A percentile compares a stretch with the other conserved stretches of the same genome.
Evolutionary conservation across 345 rosid genomes (phyloP).

Genomic region (Dimocarpus longan): DNA sequence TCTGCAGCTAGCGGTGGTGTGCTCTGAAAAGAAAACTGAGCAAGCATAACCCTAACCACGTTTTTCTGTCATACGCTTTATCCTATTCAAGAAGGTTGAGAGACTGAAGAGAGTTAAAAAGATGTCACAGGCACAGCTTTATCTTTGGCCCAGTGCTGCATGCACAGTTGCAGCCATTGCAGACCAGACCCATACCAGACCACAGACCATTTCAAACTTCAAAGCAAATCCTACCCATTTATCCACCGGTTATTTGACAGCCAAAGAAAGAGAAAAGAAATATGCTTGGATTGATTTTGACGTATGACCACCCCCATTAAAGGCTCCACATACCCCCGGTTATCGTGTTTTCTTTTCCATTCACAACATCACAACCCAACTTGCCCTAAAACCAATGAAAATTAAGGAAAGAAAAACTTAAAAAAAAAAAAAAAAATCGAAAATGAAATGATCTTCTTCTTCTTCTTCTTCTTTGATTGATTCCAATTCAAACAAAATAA

Average conservation of each 20-base stretch:
- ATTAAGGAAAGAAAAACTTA: too few relatives aligned
- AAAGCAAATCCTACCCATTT: background rate
- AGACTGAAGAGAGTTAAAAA: background rate
- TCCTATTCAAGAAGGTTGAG: conserved; percentile 20
- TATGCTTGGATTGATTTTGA: background rate
- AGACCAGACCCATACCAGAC: background rate
- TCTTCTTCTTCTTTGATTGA: background rate
- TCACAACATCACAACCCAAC: background rate
- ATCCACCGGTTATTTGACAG: background rate
- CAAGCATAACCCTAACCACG: conserved; percentile 44
- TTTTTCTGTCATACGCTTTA: conserved; percentile 39
- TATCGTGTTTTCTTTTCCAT: too few relatives aligned
- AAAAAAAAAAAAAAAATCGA: background rate
- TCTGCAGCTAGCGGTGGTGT: background rate
- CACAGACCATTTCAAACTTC: conserved; percentile 19
- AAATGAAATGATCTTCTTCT: background rate
- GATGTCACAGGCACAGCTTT: conserved; percentile 13
- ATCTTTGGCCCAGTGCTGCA: conserved; percentile 20
- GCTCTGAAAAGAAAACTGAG: conserved; percentile 32
- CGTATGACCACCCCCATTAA: background rate
- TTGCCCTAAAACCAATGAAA: background rate
- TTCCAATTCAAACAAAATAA: background rate
- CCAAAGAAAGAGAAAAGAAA: background rate
- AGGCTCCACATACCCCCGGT: background rate
- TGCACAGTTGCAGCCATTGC: conserved; percentile 7